Base-by-base conservation (phyloP, 116 monocot species). In the Papilionanthe hybrid region DNA sequence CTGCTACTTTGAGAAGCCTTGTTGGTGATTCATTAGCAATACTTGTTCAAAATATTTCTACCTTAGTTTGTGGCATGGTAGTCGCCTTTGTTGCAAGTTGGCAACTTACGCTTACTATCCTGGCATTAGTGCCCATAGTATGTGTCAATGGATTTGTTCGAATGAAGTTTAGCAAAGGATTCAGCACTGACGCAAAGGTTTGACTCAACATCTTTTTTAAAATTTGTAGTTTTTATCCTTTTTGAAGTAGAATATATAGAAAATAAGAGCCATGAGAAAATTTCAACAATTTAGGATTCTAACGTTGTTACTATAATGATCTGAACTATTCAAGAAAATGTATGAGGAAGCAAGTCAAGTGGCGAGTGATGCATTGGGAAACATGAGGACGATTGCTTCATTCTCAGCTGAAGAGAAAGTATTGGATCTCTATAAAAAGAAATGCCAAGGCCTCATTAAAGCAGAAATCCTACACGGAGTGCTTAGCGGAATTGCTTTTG, bases 311-410 rank as follows among this genome's bases (percentile, higher is more conserved):
- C 17, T 4, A 53, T 53, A 53, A 18, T 15, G 53, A 53, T 53
- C 53, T 53, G 1, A 44, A 66, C 77, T 47, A 27, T 50, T 76
- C 55, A 81, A 91, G 91, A 76, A 83, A 77, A 91, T 87, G 91
- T 89, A 91, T 72, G 91, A 89, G 72, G 85, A 91, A 63, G 91
- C 89, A 47, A 89, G 85, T 73, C 91, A 91, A 49, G 81, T 92
- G 56, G 92, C 87, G 37, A 89, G 65, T 83, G 87, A 92, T 78
- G 89, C 92, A 37, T 87, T 92, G 0, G 82, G 89, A 55, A 92
- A 82, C 63, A 92, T 92, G 42, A 81, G 89, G 77, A 92, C 92
- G 5, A 85, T 92, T 41, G 89, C 89, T 58, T 87, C 92, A 11
- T 92, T 92, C 57, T 92, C 83, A 12, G 92, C 89, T 23, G 91